Percentiles rank a stretch among this genome's conserved stretches.
These are phyloP conservation scores for Colletotrichum salicis DNA, from an alignment of 2,329 filamentous ascomycete species.

Conservation along the genomic window DNA sequence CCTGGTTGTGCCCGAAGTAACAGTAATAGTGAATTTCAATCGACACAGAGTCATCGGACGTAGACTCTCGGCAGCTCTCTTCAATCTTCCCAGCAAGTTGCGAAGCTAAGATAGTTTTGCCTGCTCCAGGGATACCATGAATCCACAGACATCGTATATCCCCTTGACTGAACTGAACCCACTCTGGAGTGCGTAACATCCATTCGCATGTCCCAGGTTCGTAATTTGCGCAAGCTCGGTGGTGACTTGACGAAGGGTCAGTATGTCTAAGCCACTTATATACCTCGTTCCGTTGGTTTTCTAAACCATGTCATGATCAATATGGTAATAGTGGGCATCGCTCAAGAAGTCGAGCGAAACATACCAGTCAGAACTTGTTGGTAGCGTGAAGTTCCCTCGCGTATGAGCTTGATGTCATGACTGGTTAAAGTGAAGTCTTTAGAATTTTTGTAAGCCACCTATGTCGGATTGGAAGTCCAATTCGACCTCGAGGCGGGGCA, in stretches of 20 bases:
- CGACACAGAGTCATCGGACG: accelerated
- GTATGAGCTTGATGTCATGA: background rate
- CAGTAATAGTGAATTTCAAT: background rate
- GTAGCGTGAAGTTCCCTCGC: background rate
- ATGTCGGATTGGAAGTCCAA: too few species aligned
- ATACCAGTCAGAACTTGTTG: background rate
- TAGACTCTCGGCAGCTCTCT: accelerated
- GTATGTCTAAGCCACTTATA: background rate
- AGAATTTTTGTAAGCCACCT: background rate
- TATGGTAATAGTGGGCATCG: background rate
- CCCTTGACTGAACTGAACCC: background rate
- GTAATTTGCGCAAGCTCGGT: accelerated
- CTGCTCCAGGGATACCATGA: background rate
- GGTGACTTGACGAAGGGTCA: background rate
- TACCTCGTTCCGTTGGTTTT: background rate
- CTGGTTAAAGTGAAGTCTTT: background rate
- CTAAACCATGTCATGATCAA: background rate
- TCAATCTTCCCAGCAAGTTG: background rate
- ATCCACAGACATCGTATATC: background rate
- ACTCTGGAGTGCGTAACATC: background rate
- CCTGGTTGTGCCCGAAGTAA: background rate
- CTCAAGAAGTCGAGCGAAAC: too few species aligned
- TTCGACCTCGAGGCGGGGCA: too few species aligned
- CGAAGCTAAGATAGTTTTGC: background rate
- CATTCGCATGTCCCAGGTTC: conserved; percentile 8